Conservation (phyloP, 2,329 filamentous ascomycete species). For the Fusarium lateritium region DNA sequence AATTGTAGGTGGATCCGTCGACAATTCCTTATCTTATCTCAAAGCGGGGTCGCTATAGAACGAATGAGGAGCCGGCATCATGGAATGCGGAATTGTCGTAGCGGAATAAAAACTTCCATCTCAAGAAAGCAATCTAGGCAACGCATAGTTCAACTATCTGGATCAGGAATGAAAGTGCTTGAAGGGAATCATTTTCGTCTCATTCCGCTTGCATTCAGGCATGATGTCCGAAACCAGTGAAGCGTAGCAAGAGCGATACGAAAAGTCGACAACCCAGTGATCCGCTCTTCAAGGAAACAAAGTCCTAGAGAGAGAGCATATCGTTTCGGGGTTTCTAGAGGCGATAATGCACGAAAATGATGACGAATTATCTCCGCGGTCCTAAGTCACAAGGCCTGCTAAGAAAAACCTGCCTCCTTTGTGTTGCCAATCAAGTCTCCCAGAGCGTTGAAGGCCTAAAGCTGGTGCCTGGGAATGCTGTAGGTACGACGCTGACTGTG, state of each 20-base stretch:
- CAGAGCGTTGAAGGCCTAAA: conserved; percentile 29
- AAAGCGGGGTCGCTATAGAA: conserved; percentile 6
- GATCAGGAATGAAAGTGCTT: background rate
- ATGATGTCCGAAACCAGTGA: background rate
- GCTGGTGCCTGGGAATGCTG: conserved; percentile 37
- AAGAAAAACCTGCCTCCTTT: conserved; percentile 22
- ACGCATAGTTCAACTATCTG: background rate
- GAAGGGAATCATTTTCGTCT: background rate
- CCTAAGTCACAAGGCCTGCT: conserved; percentile 37
- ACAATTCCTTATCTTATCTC: conserved; percentile 21
- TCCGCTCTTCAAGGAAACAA: conserved; percentile 10
- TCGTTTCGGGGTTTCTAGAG: conserved; percentile 12
- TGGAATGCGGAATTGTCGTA: conserved; percentile 1
- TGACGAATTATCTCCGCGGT: conserved; percentile 35
- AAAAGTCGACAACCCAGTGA: background rate
- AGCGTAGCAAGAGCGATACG: background rate
- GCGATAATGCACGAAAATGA: conserved; percentile 30
- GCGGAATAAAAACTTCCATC: background rate
- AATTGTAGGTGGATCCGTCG: conserved; percentile 24
- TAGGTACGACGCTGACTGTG: conserved; percentile 40
- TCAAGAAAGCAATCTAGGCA: background rate
- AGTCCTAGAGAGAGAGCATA: background rate
- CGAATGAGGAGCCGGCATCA: conserved; percentile 31
- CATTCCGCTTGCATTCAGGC: no score
- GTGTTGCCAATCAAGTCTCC: conserved; percentile 37